A percentile compares a stretch with the other conserved stretches of the same genome.
Evolutionary conservation across 495 filamentous ascomycete genomes (phyloP).

Genomic region (Penicillium lagena): DNA sequence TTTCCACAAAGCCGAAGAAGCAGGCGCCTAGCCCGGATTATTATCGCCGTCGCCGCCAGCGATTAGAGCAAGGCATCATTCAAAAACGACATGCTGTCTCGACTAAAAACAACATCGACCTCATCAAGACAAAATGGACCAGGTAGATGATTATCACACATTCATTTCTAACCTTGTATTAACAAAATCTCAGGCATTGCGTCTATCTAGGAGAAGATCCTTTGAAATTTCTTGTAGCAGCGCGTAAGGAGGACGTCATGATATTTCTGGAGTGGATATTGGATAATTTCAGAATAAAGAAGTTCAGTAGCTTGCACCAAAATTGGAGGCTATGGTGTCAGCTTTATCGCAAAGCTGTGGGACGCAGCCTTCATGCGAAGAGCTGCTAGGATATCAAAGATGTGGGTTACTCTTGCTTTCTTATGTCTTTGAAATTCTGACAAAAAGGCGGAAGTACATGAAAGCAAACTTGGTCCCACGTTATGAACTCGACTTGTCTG

Average conservation of each 20-base stretch:
- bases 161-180: no score
- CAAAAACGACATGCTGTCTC: constrained; percentile 4
- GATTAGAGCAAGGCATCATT: constrained; percentile 8
- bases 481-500: constrained; percentile 7
- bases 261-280: constrained; percentile 5
- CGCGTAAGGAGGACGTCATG: constrained; percentile 3
- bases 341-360: constrained; percentile 7
- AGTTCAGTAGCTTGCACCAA: constrained; percentile 4
- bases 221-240: background rate
- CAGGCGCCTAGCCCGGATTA: constrained; percentile 1
- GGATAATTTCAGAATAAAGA: constrained; percentile 2
- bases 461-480: constrained; percentile 4
- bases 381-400: constrained; percentile 1
- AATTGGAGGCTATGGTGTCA: constrained; percentile 5
- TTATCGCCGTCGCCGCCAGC: constrained; percentile 4
- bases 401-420: background rate
- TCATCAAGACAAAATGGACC: background rate
- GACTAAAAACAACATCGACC: constrained; percentile 6
- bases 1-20: background rate
- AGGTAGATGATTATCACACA: background rate
- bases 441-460: constrained; percentile 2
- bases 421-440: background rate
- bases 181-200: background rate
- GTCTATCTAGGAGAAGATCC: constrained; percentile 4
- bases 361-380: constrained; percentile 7